Conservation (phyloP, 495 filamentous ascomycete species). For the Penicillium arizonense region DNA sequence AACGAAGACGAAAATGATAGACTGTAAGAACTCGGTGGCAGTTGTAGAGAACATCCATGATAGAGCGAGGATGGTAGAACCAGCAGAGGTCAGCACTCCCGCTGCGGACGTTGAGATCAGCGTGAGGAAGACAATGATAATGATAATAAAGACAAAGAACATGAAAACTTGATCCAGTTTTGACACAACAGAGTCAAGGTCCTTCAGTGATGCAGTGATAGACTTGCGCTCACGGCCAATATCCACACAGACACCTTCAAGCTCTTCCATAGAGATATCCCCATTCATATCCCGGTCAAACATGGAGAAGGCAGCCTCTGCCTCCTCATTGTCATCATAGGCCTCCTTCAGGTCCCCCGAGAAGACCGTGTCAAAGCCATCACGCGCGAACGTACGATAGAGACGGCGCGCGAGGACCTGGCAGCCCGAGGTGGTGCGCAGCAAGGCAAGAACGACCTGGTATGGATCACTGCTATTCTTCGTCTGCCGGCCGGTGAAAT, state of each 20-base stretch:
- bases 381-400: conserved; percentile 81
- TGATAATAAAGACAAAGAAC: too few species aligned
- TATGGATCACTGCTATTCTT: conserved; percentile 77
- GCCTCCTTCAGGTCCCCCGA: conserved; percentile 75
- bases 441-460: conserved; percentile 73
- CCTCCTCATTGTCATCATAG: conserved; percentile 83
- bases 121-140: conserved; percentile 80
- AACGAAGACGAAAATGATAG: too few species aligned
- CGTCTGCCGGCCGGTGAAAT: conserved; percentile 81
- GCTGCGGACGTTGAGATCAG: conserved; percentile 90
- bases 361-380: conserved; percentile 75
- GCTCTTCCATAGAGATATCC: conserved; percentile 93
- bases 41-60: conserved; percentile 92
- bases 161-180: too few species aligned
- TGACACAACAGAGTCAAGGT: too few species aligned
- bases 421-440: too few species aligned
- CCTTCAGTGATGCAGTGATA: too few species aligned
- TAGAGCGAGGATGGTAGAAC: conserved; percentile 80
- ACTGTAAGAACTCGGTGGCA: conserved; percentile 89
- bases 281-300: conserved; percentile 98
- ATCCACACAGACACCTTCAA: conserved; percentile 90
- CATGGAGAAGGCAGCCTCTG: conserved; percentile 86
- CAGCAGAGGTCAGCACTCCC: conserved; percentile 78
- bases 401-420: conserved; percentile 88
- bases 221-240: conserved; percentile 90